Percentiles rank a stretch among this genome's conserved stretches.
Evolutionary conservation across 805 yeast species (phyloP).

Genomic region (Millerozyma miso): DNA sequence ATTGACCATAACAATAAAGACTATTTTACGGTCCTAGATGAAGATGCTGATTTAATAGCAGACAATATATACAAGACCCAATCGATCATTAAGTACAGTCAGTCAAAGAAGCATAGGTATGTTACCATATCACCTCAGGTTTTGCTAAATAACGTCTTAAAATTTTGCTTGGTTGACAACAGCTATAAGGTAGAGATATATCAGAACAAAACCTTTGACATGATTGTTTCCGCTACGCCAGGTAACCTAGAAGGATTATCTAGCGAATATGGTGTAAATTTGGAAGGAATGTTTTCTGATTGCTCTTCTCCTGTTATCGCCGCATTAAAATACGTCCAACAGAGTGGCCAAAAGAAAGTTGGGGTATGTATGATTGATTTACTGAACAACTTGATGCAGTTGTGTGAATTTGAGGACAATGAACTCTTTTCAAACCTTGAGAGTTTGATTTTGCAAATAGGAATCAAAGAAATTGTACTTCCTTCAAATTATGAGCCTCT

Average conservation of each 20-base stretch:
- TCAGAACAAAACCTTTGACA: slow-evolving; percentile 55
- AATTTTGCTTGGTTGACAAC: slow-evolving; percentile 61
- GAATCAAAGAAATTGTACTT: slow-evolving; percentile 78
- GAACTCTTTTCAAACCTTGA: slow-evolving; percentile 86
- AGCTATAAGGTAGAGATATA: slow-evolving; percentile 81
- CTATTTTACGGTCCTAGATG: slow-evolving; percentile 67
- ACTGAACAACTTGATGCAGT: slow-evolving; percentile 58
- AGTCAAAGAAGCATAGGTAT: slow-evolving; percentile 44
- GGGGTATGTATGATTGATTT: slow-evolving; percentile 83
- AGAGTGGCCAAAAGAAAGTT: slow-evolving; percentile 44
- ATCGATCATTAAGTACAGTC: slow-evolving; percentile 66
- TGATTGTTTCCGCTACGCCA: slow-evolving; percentile 69
- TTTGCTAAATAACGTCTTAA: slow-evolving; percentile 56
- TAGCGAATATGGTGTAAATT: slow-evolving; percentile 32
- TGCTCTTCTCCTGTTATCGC: slow-evolving; percentile 40
- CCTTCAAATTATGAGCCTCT: slow-evolving; percentile 38
- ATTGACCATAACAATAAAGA: slow-evolving; percentile 70
- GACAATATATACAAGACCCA: slow-evolving; percentile 79
- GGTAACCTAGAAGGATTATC: slow-evolving; percentile 69
- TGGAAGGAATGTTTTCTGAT: slow-evolving; percentile 60
- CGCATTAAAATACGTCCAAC: slow-evolving; percentile 30
- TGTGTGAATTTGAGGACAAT: slow-evolving; percentile 80
- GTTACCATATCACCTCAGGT: slow-evolving; percentile 78
- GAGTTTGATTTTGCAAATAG: slow-evolving; percentile 79
- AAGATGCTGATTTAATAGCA: slow-evolving; percentile 80